Conservation (phyloP, 257 asterid genomes). For the Vinca minor region DNA sequence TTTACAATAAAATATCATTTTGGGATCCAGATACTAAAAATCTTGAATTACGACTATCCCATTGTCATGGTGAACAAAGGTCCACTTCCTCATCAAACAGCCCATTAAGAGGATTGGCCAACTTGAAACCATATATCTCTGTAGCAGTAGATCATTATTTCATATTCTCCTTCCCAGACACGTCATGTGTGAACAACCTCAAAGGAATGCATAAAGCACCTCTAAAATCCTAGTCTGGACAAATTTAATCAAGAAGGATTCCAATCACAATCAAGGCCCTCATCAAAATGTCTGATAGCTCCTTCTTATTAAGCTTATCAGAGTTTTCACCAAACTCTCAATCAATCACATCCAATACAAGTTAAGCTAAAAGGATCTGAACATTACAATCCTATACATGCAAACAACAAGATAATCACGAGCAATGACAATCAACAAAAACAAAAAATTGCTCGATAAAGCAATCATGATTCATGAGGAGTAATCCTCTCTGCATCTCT, state of each 20-base stretch:
- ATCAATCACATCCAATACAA: background rate
- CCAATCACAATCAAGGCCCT: background rate
- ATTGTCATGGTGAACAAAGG: background rate
- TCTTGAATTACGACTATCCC: background rate
- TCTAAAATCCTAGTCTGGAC: background rate
- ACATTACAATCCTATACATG: background rate
- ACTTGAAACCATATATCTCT: background rate
- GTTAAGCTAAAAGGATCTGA: background rate
- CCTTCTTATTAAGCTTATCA: background rate
- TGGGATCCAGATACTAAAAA: background rate
- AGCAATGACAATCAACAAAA: background rate
- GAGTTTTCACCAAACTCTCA: background rate
- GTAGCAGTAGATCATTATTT: background rate
- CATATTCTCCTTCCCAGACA: background rate
- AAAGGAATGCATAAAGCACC: background rate
- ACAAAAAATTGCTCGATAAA: background rate
- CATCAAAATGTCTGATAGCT: background rate
- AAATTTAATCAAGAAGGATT: background rate
- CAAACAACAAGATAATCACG: background rate
- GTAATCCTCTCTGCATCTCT: background rate
- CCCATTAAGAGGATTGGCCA: background rate
- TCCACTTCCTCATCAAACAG: background rate
- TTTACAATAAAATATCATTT: background rate
- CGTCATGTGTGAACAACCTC: background rate
- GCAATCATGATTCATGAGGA: background rate